Evolutionary conservation across 2,329 filamentous ascomycete genomes (phyloP).

Genomic region (Aspergillus aculeatus): DNA sequence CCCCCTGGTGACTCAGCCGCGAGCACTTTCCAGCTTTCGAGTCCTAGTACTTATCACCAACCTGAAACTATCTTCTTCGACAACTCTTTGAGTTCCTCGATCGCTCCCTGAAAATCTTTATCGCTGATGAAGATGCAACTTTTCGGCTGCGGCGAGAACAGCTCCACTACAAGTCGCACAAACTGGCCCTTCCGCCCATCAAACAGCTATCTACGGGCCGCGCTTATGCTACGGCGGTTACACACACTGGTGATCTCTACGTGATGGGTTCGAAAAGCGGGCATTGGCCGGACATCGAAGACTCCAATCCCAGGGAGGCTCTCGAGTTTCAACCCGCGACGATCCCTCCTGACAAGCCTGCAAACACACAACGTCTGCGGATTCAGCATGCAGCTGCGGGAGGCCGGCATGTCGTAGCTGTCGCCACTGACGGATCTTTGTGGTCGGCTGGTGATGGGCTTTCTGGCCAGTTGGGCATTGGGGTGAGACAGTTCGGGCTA

Average conservation of each 20-base stretch:
- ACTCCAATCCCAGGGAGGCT: background rate
- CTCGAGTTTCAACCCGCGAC: background rate
- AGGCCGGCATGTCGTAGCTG: background rate
- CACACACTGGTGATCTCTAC: background rate
- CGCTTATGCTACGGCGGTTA: background rate
- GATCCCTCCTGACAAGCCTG: background rate
- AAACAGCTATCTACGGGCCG: background rate
- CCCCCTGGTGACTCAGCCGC: too few relatives aligned
- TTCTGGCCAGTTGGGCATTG: background rate
- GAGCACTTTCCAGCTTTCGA: too few relatives aligned
- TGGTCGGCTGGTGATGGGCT: background rate
- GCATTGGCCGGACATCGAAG: background rate
- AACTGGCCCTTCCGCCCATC: background rate
- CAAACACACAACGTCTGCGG: background rate
- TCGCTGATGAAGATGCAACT: background rate
- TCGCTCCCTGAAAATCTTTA: too few relatives aligned
- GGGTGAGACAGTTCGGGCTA: background rate
- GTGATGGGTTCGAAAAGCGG: background rate
- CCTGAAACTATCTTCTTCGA: accelerated
- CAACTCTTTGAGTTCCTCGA: too few relatives aligned
- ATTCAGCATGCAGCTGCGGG: background rate
- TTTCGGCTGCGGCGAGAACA: background rate
- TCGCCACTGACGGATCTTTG: background rate
- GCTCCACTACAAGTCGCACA: background rate
- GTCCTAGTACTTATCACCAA: too few relatives aligned